phyloP scores from a whole-genome alignment of 345 rosid genomes.

The Moringa oleifera region DNA sequence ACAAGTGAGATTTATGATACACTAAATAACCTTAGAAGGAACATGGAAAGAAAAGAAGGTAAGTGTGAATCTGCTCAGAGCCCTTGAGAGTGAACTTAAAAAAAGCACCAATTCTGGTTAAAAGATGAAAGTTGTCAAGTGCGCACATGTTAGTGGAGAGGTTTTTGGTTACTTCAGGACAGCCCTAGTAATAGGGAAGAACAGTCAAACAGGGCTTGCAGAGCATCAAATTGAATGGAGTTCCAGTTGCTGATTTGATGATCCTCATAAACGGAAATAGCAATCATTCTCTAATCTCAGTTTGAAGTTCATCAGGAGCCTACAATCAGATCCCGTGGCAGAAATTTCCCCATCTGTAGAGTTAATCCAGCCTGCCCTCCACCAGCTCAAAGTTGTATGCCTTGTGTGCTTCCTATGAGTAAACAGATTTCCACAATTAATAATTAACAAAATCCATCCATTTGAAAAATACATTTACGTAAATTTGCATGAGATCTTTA shows the following conservation, averaged over 20 bases:
- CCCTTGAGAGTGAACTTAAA: not conserved
- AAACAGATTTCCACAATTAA: no score
- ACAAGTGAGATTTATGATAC: constrained; percentile 36
- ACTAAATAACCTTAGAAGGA: constrained; percentile 32
- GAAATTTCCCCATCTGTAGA: not conserved
- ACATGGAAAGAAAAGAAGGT: constrained; percentile 31
- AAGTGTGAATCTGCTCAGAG: constrained; percentile 5
- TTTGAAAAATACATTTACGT: no score
- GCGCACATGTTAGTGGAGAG: no score
- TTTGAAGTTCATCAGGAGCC: not conserved
- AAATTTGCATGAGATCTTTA: no score
- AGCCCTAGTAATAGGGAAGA: not conserved
- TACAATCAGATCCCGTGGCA: not conserved
- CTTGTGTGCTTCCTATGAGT: no score
- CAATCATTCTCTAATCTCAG: not conserved
- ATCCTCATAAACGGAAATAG: not conserved
- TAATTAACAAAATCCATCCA: no score
- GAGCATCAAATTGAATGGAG: not conserved
- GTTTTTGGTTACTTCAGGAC: not conserved
- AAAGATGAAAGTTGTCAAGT: not conserved
- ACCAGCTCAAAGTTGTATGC: no score
- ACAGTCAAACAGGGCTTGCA: not conserved
- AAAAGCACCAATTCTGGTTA: not conserved
- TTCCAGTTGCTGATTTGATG: not conserved
- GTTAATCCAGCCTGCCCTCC: no score